Evolutionary conservation across 2,329 filamentous ascomycete species (phyloP).

Genomic region (Chalaropsis ovoidea): DNA sequence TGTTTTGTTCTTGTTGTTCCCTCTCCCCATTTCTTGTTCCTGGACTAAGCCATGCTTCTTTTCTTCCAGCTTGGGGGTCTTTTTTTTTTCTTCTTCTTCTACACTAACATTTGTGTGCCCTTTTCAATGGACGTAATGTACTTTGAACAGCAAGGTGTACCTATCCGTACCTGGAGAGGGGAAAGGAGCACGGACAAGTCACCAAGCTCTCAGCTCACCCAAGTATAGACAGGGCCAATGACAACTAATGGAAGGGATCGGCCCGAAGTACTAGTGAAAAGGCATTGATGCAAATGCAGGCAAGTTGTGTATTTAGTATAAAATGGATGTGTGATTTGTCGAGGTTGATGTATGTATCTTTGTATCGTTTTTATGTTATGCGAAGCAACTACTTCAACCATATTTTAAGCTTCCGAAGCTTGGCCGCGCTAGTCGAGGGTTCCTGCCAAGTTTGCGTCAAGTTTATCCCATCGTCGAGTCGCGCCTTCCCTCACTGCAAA

Average conservation of each 20-base stretch:
- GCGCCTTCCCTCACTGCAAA: neutral
- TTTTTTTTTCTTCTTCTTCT: neutral
- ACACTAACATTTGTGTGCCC: neutral
- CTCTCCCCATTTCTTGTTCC: neutral
- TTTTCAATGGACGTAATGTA: neutral
- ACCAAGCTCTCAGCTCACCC: neutral
- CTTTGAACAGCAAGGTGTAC: neutral
- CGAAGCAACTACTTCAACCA: neutral
- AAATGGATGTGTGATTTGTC: no score
- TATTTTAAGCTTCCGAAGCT: neutral
- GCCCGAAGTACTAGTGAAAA: no score
- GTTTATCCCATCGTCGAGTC: neutral
- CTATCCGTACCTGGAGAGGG: neutral
- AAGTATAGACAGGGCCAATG: constrained; percentile 8
- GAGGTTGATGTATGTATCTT: no score
- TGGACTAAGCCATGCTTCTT: neutral
- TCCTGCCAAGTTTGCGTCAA: neutral
- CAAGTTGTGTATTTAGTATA: no score
- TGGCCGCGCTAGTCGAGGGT: neutral
- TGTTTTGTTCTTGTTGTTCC: no score
- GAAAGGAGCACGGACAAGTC: constrained; percentile 1
- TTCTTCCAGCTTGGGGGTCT: neutral
- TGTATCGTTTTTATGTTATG: no score
- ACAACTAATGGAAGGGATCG: constrained; percentile 5
- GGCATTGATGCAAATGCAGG: no score